Evolutionary conservation across 257 asterid genomes (phyloP).

Genomic region (Cruciata laevipes): DNA sequence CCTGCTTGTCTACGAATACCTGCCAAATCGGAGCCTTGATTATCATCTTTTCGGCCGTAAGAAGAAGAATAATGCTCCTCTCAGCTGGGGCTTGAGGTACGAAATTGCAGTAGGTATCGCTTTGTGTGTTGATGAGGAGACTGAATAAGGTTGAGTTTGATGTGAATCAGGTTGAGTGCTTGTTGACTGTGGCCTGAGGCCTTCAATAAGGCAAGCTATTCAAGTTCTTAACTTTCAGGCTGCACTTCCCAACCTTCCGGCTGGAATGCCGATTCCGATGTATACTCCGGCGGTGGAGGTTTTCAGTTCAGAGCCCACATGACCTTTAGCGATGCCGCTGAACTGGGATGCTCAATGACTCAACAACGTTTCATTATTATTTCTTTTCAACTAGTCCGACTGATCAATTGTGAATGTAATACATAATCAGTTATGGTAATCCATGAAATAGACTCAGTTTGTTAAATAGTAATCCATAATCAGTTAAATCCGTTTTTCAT

Average conservation of each 20-base stretch:
- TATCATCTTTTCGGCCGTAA: slow-evolving; percentile 27
- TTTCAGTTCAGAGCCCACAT: slow-evolving; percentile 12
- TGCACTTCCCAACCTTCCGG: slow-evolving; percentile 25
- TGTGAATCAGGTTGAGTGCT: slow-evolving; percentile 24
- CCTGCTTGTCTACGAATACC: slow-evolving; percentile 36
- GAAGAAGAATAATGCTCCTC: slow-evolving; percentile 14
- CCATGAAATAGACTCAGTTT: no score
- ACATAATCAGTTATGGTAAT: no score
- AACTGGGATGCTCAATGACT: no score
- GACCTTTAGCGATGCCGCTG: slow-evolving; percentile 32
- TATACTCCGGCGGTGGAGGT: no score
- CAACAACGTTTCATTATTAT: no score
- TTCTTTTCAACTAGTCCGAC: no score
- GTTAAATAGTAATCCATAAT: no score
- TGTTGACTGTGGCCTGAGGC: slow-evolving; percentile 22
- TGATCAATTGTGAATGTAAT: no score
- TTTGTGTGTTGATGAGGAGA: slow-evolving; percentile 24
- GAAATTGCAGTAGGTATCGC: slow-evolving; percentile 29
- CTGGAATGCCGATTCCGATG: slow-evolving; percentile 30
- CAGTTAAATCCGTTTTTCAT: no score
- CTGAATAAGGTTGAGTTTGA: slow-evolving; percentile 17
- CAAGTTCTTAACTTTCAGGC: slow-evolving; percentile 31
- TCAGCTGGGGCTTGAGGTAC: slow-evolving; percentile 26
- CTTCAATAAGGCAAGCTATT: slow-evolving; percentile 34
- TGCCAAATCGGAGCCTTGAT: slow-evolving; percentile 34